Evolutionary conservation across 306 rosid genomes (phyloP).

Genomic region (Hippophae tibetana): DNA sequence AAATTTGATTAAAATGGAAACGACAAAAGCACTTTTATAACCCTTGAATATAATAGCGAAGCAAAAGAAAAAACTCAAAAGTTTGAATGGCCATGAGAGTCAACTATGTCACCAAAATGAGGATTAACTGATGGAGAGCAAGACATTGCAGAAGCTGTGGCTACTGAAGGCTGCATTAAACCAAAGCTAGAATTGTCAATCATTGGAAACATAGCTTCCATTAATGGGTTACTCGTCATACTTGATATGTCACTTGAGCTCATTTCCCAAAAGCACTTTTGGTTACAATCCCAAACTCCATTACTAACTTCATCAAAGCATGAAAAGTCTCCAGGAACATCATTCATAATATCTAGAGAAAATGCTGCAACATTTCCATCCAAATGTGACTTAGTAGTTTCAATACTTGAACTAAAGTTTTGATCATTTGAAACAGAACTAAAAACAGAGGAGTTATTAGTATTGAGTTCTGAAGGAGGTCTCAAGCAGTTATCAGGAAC

Average conservation of each 20-base stretch:
- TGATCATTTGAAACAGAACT: slow-evolving; percentile 26
- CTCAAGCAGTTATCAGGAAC: slow-evolving; percentile 88
- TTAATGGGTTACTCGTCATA: slow-evolving; percentile 26
- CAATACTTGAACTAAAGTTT: slow-evolving; percentile 14
- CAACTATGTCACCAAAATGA: slow-evolving; percentile 52
- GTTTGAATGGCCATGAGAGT: slow-evolving; percentile 44
- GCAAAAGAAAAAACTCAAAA: slow-evolving; percentile 23
- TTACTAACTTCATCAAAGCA: slow-evolving; percentile 38
- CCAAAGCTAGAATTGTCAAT: slow-evolving; percentile 37
- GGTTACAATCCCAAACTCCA: slow-evolving; percentile 42
- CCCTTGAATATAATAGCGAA: too few species aligned
- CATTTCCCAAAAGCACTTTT: slow-evolving; percentile 39
- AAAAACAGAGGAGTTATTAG: slow-evolving; percentile 17
- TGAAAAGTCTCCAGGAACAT: slow-evolving; percentile 26
- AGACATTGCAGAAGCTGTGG: slow-evolving; percentile 32
- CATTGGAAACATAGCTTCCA: slow-evolving; percentile 39
- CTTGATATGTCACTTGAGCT: slow-evolving; percentile 57
- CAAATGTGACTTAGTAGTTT: slow-evolving; percentile 19
- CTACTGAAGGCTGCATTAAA: slow-evolving; percentile 18
- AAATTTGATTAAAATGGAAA: too few species aligned
- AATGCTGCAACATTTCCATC: slow-evolving; percentile 15
- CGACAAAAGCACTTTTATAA: too few species aligned
- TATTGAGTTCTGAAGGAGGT: slow-evolving; percentile 32
- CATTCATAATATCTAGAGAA: slow-evolving; percentile 20
- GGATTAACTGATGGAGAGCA: slow-evolving; percentile 42